Conservation (phyloP, 2,329 filamentous ascomycete genomes). For the Aureobasidium sp. region DNA sequence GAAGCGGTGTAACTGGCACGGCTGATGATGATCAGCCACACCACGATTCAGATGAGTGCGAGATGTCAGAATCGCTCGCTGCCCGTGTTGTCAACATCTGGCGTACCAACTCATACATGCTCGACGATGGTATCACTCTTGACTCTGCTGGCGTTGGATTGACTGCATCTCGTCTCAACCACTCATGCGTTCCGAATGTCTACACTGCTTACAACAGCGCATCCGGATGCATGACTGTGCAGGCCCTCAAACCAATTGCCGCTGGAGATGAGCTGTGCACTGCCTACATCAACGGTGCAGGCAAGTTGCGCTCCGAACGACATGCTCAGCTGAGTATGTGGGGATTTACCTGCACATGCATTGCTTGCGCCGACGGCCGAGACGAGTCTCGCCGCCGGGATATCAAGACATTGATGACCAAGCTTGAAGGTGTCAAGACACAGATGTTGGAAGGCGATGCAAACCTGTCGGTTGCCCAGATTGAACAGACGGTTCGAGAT, state of each 20-base stretch:
- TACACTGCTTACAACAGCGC: conserved; percentile 12
- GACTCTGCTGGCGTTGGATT: conserved; percentile 7
- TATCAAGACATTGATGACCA: background rate
- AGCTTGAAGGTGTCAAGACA: background rate
- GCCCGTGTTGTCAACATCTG: conserved; percentile 3
- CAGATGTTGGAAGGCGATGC: background rate
- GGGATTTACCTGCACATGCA: conserved; percentile 23
- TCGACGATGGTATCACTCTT: conserved; percentile 2
- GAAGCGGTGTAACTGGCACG: background rate
- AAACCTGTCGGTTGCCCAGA: background rate
- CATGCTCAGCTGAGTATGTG: conserved; percentile 16
- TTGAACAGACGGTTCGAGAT: conserved; percentile 4
- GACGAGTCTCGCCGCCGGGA: background rate
- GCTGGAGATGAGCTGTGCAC: conserved; percentile 21
- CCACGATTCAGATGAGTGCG: background rate
- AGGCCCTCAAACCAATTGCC: conserved; percentile 21
- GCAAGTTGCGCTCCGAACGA: conserved; percentile 11
- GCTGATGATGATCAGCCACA: background rate
- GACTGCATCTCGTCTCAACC: conserved; percentile 12
- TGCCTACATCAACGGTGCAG: conserved; percentile 15
- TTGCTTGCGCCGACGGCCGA: conserved; percentile 17
- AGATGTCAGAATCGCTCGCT: background rate
- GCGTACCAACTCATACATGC: background rate
- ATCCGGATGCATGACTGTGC: conserved; percentile 15
- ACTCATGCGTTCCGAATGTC: conserved; percentile 15